Conservation (phyloP, 495 filamentous ascomycete genomes). For the Polyplosphaeria fusca region DNA sequence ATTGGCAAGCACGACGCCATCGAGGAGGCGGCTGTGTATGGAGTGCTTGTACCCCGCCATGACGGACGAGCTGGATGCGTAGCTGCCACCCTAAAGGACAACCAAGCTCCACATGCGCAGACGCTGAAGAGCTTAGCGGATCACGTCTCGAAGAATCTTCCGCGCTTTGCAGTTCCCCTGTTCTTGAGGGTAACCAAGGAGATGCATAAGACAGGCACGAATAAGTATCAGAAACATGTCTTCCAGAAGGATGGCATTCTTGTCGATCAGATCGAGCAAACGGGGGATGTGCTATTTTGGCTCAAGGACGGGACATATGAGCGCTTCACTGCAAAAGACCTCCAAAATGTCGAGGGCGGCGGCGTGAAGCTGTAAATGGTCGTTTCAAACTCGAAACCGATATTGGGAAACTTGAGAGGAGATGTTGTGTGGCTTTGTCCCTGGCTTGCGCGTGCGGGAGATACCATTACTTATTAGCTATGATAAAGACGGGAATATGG, state of each 20-base stretch:
- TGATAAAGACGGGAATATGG: no score
- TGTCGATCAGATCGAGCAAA: slow-evolving; percentile 49
- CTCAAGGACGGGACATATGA: slow-evolving; percentile 62
- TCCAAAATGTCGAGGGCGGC: slow-evolving; percentile 64
- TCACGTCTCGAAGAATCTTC: slow-evolving; percentile 57
- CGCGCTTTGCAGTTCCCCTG: slow-evolving; percentile 71
- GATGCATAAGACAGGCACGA: slow-evolving; percentile 72
- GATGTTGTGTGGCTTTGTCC: no score
- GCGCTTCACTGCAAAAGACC: slow-evolving; percentile 62
- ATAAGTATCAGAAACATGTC: slow-evolving; percentile 78
- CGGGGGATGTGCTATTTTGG: slow-evolving; percentile 67
- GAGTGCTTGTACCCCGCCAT: slow-evolving; percentile 74
- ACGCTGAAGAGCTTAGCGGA: slow-evolving; percentile 24
- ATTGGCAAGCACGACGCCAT: slow-evolving; percentile 66
- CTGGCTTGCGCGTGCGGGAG: no score
- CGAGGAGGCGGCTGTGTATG: slow-evolving; percentile 83
- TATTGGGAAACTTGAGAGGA: no score
- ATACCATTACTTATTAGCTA: no score
- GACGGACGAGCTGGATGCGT: slow-evolving; percentile 87
- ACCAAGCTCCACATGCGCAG: slow-evolving; percentile 8
- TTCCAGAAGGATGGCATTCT: slow-evolving; percentile 74
- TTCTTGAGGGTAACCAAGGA: slow-evolving; percentile 67
- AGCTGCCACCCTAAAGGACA: slow-evolving; percentile 46
- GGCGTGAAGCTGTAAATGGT: slow-evolving; percentile 66
- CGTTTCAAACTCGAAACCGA: no score